Evolutionary conservation across 495 filamentous ascomycete species (phyloP).

Genomic region (Neurospora sublineolata): DNA sequence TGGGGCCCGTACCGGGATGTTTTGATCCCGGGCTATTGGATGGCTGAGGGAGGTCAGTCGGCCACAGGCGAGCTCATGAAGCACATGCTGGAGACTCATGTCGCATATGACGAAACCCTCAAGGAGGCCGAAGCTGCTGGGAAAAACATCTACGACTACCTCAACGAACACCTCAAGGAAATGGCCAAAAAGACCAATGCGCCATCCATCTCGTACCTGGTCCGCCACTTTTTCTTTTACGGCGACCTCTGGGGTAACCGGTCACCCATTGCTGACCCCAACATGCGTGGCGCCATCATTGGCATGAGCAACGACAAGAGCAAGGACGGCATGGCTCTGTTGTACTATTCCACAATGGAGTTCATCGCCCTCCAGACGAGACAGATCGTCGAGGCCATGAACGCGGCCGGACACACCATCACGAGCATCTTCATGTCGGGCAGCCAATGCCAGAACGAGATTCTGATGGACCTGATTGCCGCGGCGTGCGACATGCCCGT

Average conservation of each 20-base stretch:
- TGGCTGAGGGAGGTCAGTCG: conserved; percentile 92
- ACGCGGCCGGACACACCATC: conserved; percentile 70
- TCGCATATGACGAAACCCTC: conserved; percentile 66
- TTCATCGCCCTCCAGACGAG: conserved; percentile 94
- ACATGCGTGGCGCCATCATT: conserved; percentile 80
- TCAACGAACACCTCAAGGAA: conserved; percentile 77
- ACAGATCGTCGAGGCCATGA: conserved; percentile 92
- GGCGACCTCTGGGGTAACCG: conserved; percentile 97
- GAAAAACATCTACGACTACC: conserved; percentile 82
- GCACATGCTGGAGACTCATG: conserved; percentile 87
- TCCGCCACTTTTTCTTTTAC: conserved; percentile 93
- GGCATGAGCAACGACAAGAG: conserved; percentile 76
- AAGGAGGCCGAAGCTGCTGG: conserved; percentile 67
- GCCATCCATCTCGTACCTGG: conserved; percentile 71
- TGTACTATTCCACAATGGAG: conserved; percentile 91
- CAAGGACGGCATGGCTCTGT: conserved; percentile 72
- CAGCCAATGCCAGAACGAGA: conserved; percentile 88
- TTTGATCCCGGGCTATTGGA: conserved; percentile 81
- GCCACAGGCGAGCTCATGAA: conserved; percentile 91
- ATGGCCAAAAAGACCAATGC: conserved; percentile 55
- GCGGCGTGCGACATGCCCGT: conserved; percentile 87
- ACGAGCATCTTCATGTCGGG: conserved; percentile 96
- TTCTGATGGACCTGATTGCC: conserved; percentile 82
- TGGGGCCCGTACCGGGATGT: conserved; percentile 97
- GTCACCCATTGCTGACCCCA: conserved; percentile 80